phyloP scores from a whole-genome alignment of 2,329 filamentous ascomycete species.

The Arthroderma sp. region DNA sequence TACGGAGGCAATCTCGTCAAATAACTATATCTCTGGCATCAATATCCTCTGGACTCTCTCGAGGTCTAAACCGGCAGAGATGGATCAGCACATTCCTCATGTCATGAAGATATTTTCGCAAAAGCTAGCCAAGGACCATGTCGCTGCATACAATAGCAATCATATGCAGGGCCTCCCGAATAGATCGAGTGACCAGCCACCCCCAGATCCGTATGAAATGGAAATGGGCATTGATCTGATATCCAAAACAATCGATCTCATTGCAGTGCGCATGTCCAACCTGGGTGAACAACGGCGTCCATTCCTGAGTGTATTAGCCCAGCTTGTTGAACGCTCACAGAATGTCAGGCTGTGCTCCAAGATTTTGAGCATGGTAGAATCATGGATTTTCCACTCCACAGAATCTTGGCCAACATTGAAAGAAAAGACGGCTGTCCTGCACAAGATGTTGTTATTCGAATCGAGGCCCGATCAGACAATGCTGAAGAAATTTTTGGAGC shows the following conservation, averaged over 20 bases:
- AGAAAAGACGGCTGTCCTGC: constrained; percentile 96
- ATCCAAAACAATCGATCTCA: constrained; percentile 87
- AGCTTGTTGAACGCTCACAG: constrained; percentile 86
- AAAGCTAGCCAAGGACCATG: constrained; percentile 87
- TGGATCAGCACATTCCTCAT: constrained; percentile 75
- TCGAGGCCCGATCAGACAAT: constrained; percentile 68
- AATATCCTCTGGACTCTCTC: constrained; percentile 90
- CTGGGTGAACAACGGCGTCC: constrained; percentile 82
- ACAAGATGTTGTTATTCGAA: constrained; percentile 97
- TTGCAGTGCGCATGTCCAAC: constrained; percentile 81
- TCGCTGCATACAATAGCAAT: constrained; percentile 54
- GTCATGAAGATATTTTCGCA: constrained; percentile 88
- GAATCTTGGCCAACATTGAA: constrained; percentile 96
- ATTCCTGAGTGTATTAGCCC: constrained; percentile 88
- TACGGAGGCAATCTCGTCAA: constrained; percentile 70
- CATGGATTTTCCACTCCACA: constrained; percentile 89
- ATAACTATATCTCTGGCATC: constrained; percentile 74
- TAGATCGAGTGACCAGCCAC: constrained; percentile 15
- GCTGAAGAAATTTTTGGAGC: constrained; percentile 81
- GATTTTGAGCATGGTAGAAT: constrained; percentile 84
- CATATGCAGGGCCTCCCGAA: constrained; percentile 16
- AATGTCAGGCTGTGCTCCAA: constrained; percentile 80
- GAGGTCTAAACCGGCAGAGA: constrained; percentile 67
- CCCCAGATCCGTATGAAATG: constrained; percentile 55
- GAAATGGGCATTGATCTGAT: constrained; percentile 85